Percentiles rank a stretch among this genome's conserved stretches.
Conservation (phyloP, 2,329 filamentous ascomycete genomes). For the Hypoxylon sp. region DNA sequence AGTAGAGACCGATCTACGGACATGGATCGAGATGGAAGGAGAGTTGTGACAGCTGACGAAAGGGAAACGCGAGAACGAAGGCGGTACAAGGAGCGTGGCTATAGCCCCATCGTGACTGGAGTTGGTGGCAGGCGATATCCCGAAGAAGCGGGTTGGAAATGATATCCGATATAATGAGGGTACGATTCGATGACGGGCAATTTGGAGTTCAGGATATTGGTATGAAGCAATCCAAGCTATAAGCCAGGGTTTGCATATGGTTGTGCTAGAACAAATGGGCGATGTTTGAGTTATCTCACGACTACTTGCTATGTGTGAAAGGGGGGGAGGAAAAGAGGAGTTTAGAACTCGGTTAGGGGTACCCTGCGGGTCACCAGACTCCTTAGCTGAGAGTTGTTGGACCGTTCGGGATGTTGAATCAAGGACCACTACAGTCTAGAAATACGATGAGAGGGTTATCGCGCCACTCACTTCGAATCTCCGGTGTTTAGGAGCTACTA, state of each 20-base stretch:
- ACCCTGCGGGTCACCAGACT: neutral
- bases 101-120: constrained; percentile 45
- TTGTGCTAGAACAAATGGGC: constrained; percentile 2
- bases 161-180: constrained; percentile 2
- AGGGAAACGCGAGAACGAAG: constrained; percentile 50
- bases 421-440: constrained; percentile 4
- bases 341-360: constrained; percentile 2
- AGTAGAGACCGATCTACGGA: constrained; percentile 50
- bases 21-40: constrained; percentile 54
- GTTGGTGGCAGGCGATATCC: constrained; percentile 53
- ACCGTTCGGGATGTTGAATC: neutral
- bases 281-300: constrained; percentile 6
- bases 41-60: constrained; percentile 50
- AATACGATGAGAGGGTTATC: neutral
- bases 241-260: neutral
- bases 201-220: constrained; percentile 26
- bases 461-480: constrained; percentile 6
- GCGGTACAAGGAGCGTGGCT: constrained; percentile 47
- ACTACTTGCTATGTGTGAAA: constrained; percentile 2
- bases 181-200: neutral
- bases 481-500: neutral
- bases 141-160: constrained; percentile 38
- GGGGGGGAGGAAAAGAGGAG: neutral
- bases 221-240: neutral
- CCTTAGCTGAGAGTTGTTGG: neutral